Percentiles rank a stretch among this genome's conserved stretches.
phyloP scores from a whole-genome alignment of 805 yeast genomes.

The Pichia manshurica region DNA sequence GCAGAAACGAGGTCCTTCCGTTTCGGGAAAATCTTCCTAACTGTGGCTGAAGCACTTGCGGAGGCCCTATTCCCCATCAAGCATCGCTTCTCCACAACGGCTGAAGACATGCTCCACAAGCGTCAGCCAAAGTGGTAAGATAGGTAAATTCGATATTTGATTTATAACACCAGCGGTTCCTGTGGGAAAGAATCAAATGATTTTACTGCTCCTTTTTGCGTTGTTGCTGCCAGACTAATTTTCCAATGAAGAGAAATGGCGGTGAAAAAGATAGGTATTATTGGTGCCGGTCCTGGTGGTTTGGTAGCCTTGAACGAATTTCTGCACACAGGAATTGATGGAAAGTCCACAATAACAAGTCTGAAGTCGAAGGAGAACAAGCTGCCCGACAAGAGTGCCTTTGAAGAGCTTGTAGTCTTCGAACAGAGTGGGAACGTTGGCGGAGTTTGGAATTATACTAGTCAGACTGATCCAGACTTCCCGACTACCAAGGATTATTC shows the following conservation, averaged over 20 bases:
- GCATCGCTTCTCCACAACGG: no score
- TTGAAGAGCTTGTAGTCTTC: conserved; percentile 34
- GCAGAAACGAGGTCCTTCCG: no score
- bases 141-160: no score
- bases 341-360: conserved; percentile 21
- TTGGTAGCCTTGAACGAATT: conserved; percentile 29
- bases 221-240: no score
- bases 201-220: no score
- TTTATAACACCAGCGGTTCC: no score
- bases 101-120: no score
- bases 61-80: no score
- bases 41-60: no score
- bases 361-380: not conserved
- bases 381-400: conserved; percentile 24
- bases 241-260: conserved; percentile 10
- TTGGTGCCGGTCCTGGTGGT: conserved; percentile 37
- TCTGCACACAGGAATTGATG: conserved; percentile 25
- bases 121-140: no score
- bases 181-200: no score
- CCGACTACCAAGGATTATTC: conserved; percentile 9
- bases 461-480: conserved; percentile 4
- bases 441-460: conserved; percentile 34
- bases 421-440: conserved; percentile 35
- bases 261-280: conserved; percentile 29
- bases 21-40: no score